Percentiles rank a stretch among this genome's conserved stretches.
Evolutionary conservation across 1,284 basidiomycete genomes (phyloP).

Genomic region (Ceratobasidium sp.): DNA sequence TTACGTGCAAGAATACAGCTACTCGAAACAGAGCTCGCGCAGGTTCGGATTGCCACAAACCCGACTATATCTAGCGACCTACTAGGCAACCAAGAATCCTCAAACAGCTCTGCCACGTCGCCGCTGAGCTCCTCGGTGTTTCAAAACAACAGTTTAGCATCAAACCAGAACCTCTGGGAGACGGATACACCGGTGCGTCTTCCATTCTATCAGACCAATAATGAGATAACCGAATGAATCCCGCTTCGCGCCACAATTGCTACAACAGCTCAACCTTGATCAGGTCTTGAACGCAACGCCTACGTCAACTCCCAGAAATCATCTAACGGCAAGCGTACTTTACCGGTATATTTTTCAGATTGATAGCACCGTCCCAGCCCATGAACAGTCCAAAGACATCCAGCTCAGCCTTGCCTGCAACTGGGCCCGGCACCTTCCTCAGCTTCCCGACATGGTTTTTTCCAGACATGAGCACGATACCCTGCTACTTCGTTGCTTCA

Average conservation of each 20-base stretch:
- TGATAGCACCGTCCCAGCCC: background rate
- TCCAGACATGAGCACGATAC: conserved; percentile 25
- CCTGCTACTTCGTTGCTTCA: conserved; percentile 26
- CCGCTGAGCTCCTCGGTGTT: no score
- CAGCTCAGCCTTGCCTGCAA: conserved; percentile 27
- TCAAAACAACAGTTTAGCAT: background rate
- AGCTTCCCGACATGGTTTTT: background rate
- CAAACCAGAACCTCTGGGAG: background rate
- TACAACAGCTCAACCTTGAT: background rate
- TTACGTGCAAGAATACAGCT: conserved; percentile 16
- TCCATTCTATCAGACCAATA: background rate
- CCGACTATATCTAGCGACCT: background rate
- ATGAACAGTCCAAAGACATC: conserved; percentile 11
- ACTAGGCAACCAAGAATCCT: background rate
- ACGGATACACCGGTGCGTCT: background rate
- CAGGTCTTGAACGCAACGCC: background rate
- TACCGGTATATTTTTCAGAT: conserved; percentile 42
- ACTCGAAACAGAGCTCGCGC: conserved; percentile 27
- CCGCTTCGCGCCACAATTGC: background rate
- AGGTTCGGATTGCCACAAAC: background rate
- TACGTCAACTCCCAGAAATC: background rate
- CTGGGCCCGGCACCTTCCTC: conserved; percentile 36
- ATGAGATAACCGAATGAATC: background rate
- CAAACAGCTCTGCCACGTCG: background rate
- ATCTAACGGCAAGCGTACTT: background rate